Evolutionary conservation across 2,329 filamentous ascomycete species (phyloP).

Genomic region (Trichophyton verrucosum): DNA sequence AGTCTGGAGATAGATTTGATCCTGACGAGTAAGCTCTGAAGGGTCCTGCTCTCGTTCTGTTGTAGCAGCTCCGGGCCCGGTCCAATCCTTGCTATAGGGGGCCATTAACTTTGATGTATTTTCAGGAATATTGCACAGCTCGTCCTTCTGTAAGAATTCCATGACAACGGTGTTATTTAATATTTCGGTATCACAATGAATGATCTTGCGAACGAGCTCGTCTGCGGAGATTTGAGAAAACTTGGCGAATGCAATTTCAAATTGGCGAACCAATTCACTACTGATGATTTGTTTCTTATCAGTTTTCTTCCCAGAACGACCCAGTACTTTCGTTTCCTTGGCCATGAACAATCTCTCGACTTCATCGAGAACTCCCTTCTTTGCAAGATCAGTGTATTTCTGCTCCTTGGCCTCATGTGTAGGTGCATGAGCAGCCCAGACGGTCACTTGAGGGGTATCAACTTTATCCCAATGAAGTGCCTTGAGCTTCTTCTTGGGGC

Average conservation of each 20-base stretch:
- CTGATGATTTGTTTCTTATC: slow-evolving; percentile 98
- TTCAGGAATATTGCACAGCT: slow-evolving; percentile 83
- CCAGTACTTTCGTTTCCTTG: slow-evolving; percentile 83
- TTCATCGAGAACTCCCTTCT: slow-evolving; percentile 91
- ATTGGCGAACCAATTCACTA: slow-evolving; percentile 75
- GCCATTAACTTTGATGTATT: slow-evolving; percentile 85
- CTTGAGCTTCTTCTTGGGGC: slow-evolving; percentile 99
- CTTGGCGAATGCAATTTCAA: slow-evolving; percentile 87
- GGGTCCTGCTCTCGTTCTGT: slow-evolving; percentile 77
- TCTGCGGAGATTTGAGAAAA: slow-evolving; percentile 77
- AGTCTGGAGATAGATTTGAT: slow-evolving; percentile 89
- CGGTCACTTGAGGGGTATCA: slow-evolving; percentile 76
- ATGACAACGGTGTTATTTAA: slow-evolving; percentile 84
- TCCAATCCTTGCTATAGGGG: slow-evolving; percentile 94
- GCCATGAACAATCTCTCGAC: slow-evolving; percentile 96
- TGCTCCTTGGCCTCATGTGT: slow-evolving; percentile 85
- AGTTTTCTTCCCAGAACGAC: slow-evolving; percentile 57
- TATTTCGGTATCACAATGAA: slow-evolving; percentile 84
- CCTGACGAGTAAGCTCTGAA: slow-evolving; percentile 75
- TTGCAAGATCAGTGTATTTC: slow-evolving; percentile 85
- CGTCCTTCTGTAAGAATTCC: slow-evolving; percentile 90
- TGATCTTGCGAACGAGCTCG: slow-evolving; percentile 81
- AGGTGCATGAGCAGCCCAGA: slow-evolving; percentile 79
- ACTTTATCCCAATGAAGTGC: slow-evolving; percentile 99
- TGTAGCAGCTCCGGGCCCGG: slow-evolving; percentile 66